Base-by-base conservation (phyloP, 208 protist species). In the Plasmodiophora brassicae region DNA sequence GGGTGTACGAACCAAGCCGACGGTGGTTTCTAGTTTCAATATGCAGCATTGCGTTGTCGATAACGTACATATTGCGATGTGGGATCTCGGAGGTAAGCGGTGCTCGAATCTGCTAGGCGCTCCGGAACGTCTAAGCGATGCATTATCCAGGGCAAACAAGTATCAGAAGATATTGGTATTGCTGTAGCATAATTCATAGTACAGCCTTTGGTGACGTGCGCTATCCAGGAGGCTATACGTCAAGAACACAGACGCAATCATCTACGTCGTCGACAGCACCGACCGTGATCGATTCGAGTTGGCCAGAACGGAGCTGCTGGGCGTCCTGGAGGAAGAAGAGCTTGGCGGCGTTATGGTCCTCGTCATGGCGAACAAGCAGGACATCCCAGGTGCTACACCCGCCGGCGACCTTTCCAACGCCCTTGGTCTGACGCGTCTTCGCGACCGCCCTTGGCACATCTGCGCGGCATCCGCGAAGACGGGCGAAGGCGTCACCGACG, bases 281-380 rank as follows among this genome's bases (percentile, higher is more conserved):
- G 88, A 90, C 44, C 46, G 71, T 32, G 46, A 36, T 0, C 44
- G 84, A 0, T 43, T 87, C 0, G 20, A 38, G 84, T 41, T 87
- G 10, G 84, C 72, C 0, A 8, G 53, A 8, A 53, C 57, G 22
- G 88, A 90, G 41, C 46, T 90, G 22, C 60, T 84, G 28, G 0
- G 50, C 1, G 39, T 90, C 1, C 57, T 90, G 14, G 84, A 87
- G 83, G 84, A 87, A 32, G 78, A 86, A 28, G 78, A 85, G 41
- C 57, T 85, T 44, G 0, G 36, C 0, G 84, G 87, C 46, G 78
- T 53, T 28, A 46, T 39, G 32, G 60, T 90, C 5, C 41, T 90
- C 44, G 50, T 90, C 22, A 32, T 90, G 20, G 88, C 88, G 0
- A 90, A 90, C 35, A 90, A 90, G 41, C 84, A 87, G 50, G 88